Evolutionary conservation across 2,329 filamentous ascomycete species (phyloP), one percentile per base, ranked within the genome.

Genomic region (Ustilaginoidea virens): DNA sequence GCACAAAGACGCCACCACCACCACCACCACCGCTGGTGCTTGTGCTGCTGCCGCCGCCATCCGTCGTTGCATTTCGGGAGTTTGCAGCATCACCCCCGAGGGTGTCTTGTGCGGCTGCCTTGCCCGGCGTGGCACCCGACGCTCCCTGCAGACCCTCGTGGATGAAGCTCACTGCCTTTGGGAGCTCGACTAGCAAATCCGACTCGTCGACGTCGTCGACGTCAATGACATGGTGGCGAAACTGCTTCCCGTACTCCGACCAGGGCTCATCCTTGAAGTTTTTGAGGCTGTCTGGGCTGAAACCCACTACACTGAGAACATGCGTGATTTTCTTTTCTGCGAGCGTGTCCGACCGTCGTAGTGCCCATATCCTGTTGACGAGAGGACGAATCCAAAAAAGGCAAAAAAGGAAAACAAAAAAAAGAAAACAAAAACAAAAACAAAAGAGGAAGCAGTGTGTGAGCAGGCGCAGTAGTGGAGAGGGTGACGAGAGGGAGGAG

Each of bases 171-270:
- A 90, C 80, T 32, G 79, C 79, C 29, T 62, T 62, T 5, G 85
- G 72, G 36, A 96, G 77, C 51, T 92, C 74, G 36, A 80, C 69
- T 12, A 96, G 58, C 29, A 96, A 55, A 52, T 98, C 82, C 41
- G 86, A 77, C 45, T 94, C 83, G 13, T 87, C 81, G 29, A 86
- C 71, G 58, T 98, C 90, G 51, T 96, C 81, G 24, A 94, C 73
- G 39, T 92, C 78, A 38, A 96, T 78, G 35, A 74, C 66, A 41
- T 82, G 64, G 49, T 92, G 83, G 38, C 74, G 58, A 49, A 74
- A 83, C 23, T 65, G 60, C 37, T 68, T 62, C 45, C 60, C 63
- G 37, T 55, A 58, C 28, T 61, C 58, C 12, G 61, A 51, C 45
- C 54, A 56, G 31, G 44, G 59, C 53, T 64, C 58, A 21, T 65